These are phyloP conservation scores for Suillus weaverae DNA, from an alignment of 768 basidiomycete species.

Conservation along the genomic window DNA sequence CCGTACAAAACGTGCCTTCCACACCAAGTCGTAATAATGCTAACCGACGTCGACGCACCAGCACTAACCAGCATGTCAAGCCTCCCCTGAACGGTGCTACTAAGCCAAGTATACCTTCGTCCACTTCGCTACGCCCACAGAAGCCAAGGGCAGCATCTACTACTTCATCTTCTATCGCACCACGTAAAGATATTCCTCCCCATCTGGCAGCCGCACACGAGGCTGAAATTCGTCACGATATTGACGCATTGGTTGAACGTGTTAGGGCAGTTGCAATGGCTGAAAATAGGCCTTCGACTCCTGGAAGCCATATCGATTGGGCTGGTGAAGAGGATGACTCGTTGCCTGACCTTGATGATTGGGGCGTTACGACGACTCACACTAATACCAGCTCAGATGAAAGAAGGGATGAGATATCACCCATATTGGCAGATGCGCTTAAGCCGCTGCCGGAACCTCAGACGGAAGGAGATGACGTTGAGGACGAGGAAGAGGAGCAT, in stretches of 20 bases:
- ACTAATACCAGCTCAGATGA: conserved; percentile 25
- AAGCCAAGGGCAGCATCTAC: conserved; percentile 29
- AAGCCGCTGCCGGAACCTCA: conserved; percentile 55
- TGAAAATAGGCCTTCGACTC: conserved; percentile 62
- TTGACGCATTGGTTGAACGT: conserved; percentile 78
- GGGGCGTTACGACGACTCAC: conserved; percentile 59
- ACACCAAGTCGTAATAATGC: conserved; percentile 42
- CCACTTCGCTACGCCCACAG: conserved; percentile 33
- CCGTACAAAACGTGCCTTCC: conserved; percentile 25
- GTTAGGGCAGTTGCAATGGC: conserved; percentile 75
- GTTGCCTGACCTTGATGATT: conserved; percentile 82
- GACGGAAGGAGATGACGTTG: conserved; percentile 23
- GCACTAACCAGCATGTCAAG: conserved; percentile 40
- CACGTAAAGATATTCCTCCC: conserved; percentile 58
- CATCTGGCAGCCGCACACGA: conserved; percentile 44
- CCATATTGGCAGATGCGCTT: conserved; percentile 64
- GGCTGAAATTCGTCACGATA: conserved; percentile 57
- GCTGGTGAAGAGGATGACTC: conserved; percentile 82
- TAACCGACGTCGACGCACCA: conserved; percentile 52
- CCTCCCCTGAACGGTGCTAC: conserved; percentile 12
- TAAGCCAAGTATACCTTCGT: conserved; percentile 21
- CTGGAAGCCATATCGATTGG: conserved; percentile 86
- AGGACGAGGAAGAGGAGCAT: conserved; percentile 17
- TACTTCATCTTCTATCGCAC: conserved; percentile 26
- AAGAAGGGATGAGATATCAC: conserved; percentile 54